Conservation (phyloP, 1,284 basidiomycete genomes). For the Ganoderma lucidum region DNA sequence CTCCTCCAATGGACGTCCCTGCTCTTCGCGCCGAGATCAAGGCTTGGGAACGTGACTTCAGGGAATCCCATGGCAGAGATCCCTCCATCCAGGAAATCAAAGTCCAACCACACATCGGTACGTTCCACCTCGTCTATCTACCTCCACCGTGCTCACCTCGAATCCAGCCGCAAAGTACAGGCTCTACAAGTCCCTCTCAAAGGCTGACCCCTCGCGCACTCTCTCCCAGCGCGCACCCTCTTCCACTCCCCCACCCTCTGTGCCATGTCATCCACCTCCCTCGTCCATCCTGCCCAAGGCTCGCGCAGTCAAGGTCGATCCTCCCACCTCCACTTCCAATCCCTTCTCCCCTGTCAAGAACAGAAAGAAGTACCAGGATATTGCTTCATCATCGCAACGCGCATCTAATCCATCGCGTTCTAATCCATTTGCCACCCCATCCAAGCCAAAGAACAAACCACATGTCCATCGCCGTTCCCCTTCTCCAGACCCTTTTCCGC, state of each 20-base stretch:
- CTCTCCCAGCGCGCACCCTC: constrained; percentile 29
- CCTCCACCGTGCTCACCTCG: constrained; percentile 34
- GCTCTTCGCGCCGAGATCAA: constrained; percentile 80
- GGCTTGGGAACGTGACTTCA: constrained; percentile 84
- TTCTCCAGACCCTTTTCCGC: constrained; percentile 49
- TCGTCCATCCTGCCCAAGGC: constrained; percentile 54
- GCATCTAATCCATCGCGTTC: constrained; percentile 36
- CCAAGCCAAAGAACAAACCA: constrained; percentile 48
- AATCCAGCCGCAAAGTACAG: constrained; percentile 80
- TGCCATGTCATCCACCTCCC: constrained; percentile 43
- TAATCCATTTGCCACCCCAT: constrained; percentile 66
- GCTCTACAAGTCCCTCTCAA: constrained; percentile 81
- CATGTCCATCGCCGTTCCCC: constrained; percentile 40
- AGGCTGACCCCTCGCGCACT: constrained; percentile 43
- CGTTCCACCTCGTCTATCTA: constrained; percentile 39
- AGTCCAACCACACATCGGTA: constrained; percentile 73
- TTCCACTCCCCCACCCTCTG: constrained; percentile 46
- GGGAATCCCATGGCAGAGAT: constrained; percentile 61
- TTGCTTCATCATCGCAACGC: constrained; percentile 28
- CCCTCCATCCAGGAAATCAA: constrained; percentile 86
- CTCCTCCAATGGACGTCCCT: constrained; percentile 56
- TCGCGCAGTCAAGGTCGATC: constrained; percentile 56
- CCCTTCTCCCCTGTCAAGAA: constrained; percentile 82
- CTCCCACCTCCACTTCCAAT: constrained; percentile 65
- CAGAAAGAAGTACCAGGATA: constrained; percentile 41